A percentile compares a stretch with the other conserved stretches of the same genome.
Evolutionary conservation across 108 stramenopile species (phyloP).

Genomic region (Nitzschia palea): DNA sequence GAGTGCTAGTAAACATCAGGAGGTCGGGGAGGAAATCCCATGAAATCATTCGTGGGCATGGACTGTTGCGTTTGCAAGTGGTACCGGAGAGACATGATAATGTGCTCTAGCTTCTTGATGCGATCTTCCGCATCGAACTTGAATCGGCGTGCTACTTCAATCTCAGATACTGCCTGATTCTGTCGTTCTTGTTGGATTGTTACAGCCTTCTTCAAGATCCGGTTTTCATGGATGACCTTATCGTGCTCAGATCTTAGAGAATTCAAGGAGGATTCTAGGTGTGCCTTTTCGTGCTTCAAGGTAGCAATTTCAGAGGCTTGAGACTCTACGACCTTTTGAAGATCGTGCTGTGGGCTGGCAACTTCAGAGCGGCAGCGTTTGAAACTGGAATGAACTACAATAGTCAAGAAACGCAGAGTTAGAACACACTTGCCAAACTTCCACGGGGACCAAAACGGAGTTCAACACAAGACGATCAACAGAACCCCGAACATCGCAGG

Average conservation of each 20-base stretch:
- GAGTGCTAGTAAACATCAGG: conserved; percentile 68
- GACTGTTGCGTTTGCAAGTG: conserved; percentile 69
- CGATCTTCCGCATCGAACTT: conserved; percentile 69
- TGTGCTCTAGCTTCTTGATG: conserved; percentile 78
- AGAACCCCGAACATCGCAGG: not conserved
- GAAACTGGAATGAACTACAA: conserved; percentile 17
- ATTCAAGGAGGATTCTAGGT: conserved; percentile 33
- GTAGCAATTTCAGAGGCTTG: conserved; percentile 65
- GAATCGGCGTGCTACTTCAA: conserved; percentile 64
- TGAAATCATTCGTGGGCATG: conserved; percentile 64
- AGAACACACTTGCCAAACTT: too few species aligned
- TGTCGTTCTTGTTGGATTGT: conserved; percentile 85
- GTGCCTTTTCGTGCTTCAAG: conserved; percentile 63
- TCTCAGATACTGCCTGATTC: conserved; percentile 57
- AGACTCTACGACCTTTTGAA: conserved; percentile 53
- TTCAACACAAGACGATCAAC: too few species aligned
- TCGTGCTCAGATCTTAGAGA: conserved; percentile 52
- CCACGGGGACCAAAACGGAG: too few species aligned
- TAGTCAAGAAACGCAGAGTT: too few species aligned
- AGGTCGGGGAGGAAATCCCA: conserved; percentile 58
- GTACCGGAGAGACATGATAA: conserved; percentile 73
- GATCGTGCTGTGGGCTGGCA: conserved; percentile 26
- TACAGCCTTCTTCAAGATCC: conserved; percentile 72
- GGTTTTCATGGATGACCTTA: conserved; percentile 70
- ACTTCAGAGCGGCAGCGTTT: conserved; percentile 27